Evolutionary conservation across 108 stramenopile genomes (phyloP), one percentile per base, ranked within the genome.

Genomic region (Seminavis robusta): DNA sequence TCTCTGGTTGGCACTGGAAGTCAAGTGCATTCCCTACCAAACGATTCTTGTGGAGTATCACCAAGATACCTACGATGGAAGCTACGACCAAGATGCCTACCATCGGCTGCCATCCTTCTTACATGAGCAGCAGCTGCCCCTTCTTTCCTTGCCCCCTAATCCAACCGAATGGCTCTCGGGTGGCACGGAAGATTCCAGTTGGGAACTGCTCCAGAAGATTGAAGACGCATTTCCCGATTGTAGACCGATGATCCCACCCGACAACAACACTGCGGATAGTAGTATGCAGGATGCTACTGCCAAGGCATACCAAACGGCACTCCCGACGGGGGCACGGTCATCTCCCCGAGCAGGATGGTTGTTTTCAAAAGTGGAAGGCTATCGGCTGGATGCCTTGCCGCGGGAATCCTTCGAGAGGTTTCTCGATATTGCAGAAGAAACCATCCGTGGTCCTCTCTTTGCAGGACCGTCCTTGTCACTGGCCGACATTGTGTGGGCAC

Each of bases 341-440:
- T 83, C 81, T 0, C 81, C 81, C 4, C 65, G 85, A 13, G 85
- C 85, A 11, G 85, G 81, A 2, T 87, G 73, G 46, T 56, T 87
- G 24, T 87, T 87, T 60, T 9, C 7, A 19, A 76, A 60, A 10
- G 65, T 51, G 48, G 69, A 68, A 21, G 85, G 85, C 4, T 45
- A 15, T 45, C 44, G 44, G 8, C 44, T 45, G 10, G 76, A 71
- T 31, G 81, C 85, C 10, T 24, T 87, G 11, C 76, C 65, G 71
- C 76, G 69, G 50, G 58, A 41, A 19, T 68, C 67, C 28, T 87
- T 87, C 59, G 81, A 87, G 57, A 26, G 47, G 19, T 72, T 67
- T 1, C 54, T 87, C 9, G 44, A 45, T 36, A 36, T 13, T 8
- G 34, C 13, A 36, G 19, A 59, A 17, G 41, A 81, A 24, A 74